Evolutionary conservation across 73 alveolate genomes (phyloP), one percentile per base, ranked within the genome.

Genomic region (Paramecium pentaurelia): DNA sequence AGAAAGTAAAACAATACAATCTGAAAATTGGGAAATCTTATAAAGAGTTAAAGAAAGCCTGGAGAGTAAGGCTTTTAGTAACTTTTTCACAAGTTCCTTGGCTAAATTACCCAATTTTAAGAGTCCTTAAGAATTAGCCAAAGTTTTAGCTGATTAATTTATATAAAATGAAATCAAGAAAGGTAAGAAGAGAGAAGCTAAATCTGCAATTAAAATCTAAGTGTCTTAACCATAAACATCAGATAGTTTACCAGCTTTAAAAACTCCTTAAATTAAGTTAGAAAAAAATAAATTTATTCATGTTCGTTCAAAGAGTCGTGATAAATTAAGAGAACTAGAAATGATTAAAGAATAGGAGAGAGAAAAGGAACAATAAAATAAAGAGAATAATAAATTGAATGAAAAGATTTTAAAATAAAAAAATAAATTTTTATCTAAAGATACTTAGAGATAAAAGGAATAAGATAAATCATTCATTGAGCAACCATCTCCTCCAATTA

Each of bases 1-100:
- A 80, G 91, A 80, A 49, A 80, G 91, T 22, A 80, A 80, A 80
- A 80, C 91, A 9, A 80, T 80, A 27, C 91, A 80, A 80, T 80
- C 91, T 25, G 91, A 80, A 25, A 38, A 75, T 27, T 42, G 71
- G 91, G 91, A 80, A 44, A 40, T 80, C n/a, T 22, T 80, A 27
- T 7, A 80, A 20, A 34, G 91, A 45, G 91, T 80, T 25, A 80
- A 80, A 25, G 47, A 80, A 27, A 80, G 91, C n/a, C 12, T 80
- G 14, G 91, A 80, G 54, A 49, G 91, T 20, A 80, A 47, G 49
- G 71, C 75, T 3, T 80, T 80, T 42, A 80, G 36, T 80, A 80
- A 42, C 58, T 80, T 80, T 49, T 80, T 80, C 16, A 44, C 91
- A 25, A 80, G 75, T 42, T 80, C 71, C 25, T 36, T 80, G 3